phyloP scores from a whole-genome alignment of 2,329 filamentous ascomycete species.

The Nigrospora osmanthi region DNA sequence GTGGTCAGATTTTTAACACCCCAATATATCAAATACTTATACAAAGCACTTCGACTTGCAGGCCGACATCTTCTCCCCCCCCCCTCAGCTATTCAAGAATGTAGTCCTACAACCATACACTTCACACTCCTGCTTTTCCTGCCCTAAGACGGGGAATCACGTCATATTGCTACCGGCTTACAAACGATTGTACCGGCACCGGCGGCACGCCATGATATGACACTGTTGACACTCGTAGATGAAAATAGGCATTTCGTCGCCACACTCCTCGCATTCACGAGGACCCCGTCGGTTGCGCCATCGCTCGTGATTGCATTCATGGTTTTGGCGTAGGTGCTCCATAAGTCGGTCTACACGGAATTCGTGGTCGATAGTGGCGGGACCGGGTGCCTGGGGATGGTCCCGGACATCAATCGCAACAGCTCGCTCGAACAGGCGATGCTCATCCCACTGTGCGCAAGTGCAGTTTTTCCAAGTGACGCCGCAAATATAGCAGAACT shows the following conservation, averaged over 20 bases:
- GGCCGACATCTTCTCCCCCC: too few relatives aligned
- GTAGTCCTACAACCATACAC: too few relatives aligned
- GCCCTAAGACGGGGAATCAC: background rate
- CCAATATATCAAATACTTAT: too few relatives aligned
- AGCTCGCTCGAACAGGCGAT: slow-evolving; percentile 22
- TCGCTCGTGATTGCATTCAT: slow-evolving; percentile 28
- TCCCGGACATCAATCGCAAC: slow-evolving; percentile 21
- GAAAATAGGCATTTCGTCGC: slow-evolving; percentile 23
- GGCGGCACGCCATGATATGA: slow-evolving; percentile 32
- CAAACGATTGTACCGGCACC: slow-evolving; percentile 36
- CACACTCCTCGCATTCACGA: slow-evolving; percentile 13
- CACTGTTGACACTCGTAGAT: slow-evolving; percentile 41
- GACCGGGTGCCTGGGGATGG: background rate
- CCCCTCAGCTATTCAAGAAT: too few relatives aligned
- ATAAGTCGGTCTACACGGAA: slow-evolving; percentile 11
- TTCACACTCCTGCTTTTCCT: too few relatives aligned
- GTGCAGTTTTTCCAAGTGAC: slow-evolving; percentile 27
- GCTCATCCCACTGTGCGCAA: slow-evolving; percentile 31
- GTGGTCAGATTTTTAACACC: too few relatives aligned
- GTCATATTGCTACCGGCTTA: slow-evolving; percentile 3
- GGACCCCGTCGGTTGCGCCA: slow-evolving; percentile 21
- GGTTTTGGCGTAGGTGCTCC: slow-evolving; percentile 22
- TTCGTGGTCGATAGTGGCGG: background rate
- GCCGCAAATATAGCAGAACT: slow-evolving; percentile 46
- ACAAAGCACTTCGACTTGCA: too few relatives aligned